Evolutionary conservation across 2,329 filamentous ascomycete species (phyloP), one percentile per base, ranked within the genome.

Genomic region (Ophiostoma montium): DNA sequence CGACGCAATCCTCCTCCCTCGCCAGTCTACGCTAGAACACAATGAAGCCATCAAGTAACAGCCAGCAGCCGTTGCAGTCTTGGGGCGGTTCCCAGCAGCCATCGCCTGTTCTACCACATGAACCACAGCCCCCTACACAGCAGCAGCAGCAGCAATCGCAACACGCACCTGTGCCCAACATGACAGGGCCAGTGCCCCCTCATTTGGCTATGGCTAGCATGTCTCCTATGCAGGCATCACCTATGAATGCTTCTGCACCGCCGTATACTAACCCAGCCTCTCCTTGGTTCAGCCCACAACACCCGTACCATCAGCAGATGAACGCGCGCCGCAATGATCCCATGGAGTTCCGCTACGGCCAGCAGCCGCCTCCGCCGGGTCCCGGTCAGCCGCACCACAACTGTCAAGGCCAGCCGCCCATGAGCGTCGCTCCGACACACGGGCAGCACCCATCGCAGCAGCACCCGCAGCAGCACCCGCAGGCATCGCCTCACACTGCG

Each of bases 241-340:
- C 23, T 27, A 5, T 27, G 23, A 27, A 27, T 8, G 23, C 23
- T 8, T 27, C 48, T 33, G 19, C 32, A 12, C 15, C 23, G 6
- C 45, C 47, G 9, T 59, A 60, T 57, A 57, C 64, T 69, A 65
- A 68, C 59, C 56, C 61, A 51, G 19, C 50, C 48, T 49, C 59
- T 51, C 52, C 57, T 53, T 66, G 61, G 63, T 65, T 62, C 56
- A 70, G 69, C 58, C 53, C 64, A 35, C 56, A 55, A 42, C 51
- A 56, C 44, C 75, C 75, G 56, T 72, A 70, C 60, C 61, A 61
- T 43, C 58, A 65, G 57, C 71, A 75, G 54, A 70, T 75, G 68
- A 63, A 43, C 11, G 31, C 43, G 5, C 56, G 59, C 32, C 59
- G 59, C 23, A 58, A 56, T 50, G 59, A 60, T 2, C 53, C 56